phyloP scores from a whole-genome alignment of 371 early-diverging fungal species.

The Cladochytrium tenue region DNA sequence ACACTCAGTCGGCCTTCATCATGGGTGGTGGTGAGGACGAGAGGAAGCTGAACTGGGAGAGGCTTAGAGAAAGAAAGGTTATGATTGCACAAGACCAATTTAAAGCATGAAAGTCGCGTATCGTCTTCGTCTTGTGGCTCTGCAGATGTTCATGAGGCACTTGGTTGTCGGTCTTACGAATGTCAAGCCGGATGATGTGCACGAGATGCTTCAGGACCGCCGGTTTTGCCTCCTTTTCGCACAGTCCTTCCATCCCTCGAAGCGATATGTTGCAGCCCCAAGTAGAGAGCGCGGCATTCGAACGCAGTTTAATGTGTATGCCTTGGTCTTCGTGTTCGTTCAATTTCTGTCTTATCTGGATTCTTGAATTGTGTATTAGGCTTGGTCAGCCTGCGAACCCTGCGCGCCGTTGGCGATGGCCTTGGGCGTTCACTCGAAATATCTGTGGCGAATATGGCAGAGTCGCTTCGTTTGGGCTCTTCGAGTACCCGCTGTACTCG shows the following conservation, averaged over 20 bases:
- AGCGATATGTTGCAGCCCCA: slow-evolving; percentile 77
- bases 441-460: slow-evolving; percentile 82
- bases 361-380: slow-evolving; percentile 18
- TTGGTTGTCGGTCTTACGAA: slow-evolving; percentile 73
- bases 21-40: too few species aligned
- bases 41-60: too few species aligned
- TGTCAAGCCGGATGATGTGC: slow-evolving; percentile 68
- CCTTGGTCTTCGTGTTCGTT: not conserved
- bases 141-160: slow-evolving; percentile 87
- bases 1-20: too few species aligned
- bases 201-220: slow-evolving; percentile 53
- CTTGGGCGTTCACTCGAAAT: slow-evolving; percentile 83
- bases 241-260: slow-evolving; percentile 88
- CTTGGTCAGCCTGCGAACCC: slow-evolving; percentile 93
- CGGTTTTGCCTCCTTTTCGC: slow-evolving; percentile 93
- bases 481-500: slow-evolving; percentile 66
- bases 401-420: slow-evolving; percentile 78
- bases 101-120: slow-evolving; percentile 89
- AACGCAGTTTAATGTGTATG: slow-evolving; percentile 85
- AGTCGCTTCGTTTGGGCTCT: slow-evolving; percentile 85
- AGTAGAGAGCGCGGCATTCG: slow-evolving; percentile 90
- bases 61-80: too few species aligned
- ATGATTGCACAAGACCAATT: too few species aligned
- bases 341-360: not conserved
- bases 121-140: slow-evolving; percentile 94